A percentile compares a stretch with the other conserved stretches of the same genome.
Evolutionary conservation across 805 yeast genomes (phyloP).

Genomic region (Kodamaea kaohsiungensis): DNA sequence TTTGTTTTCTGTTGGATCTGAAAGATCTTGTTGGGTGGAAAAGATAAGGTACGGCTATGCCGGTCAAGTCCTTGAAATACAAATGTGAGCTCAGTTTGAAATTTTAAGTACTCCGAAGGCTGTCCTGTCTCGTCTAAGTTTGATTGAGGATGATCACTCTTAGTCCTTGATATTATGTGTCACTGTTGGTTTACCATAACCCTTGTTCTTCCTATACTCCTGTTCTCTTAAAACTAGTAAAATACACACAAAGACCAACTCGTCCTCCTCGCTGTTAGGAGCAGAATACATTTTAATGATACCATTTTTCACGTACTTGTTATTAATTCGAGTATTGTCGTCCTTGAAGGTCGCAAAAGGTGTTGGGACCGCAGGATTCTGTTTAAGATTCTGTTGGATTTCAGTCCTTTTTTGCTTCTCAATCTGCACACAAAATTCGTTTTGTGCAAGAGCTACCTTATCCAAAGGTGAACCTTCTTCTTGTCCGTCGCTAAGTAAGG

Average conservation of each 20-base stretch:
- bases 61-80: neutral
- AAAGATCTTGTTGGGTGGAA: neutral
- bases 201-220: constrained; percentile 34
- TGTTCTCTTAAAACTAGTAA: constrained; percentile 33
- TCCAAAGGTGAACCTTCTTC: constrained; percentile 13
- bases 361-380: constrained; percentile 20
- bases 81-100: neutral
- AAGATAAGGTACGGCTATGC: neutral
- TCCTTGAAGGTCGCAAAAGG: constrained; percentile 36
- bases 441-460: constrained; percentile 14
- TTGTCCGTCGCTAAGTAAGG: constrained; percentile 24
- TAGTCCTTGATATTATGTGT: neutral
- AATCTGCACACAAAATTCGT: constrained; percentile 22
- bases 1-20: neutral
- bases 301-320: constrained; percentile 22
- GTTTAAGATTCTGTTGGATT: constrained; percentile 20
- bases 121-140: too few relatives aligned
- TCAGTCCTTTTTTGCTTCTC: constrained; percentile 20
- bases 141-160: too few relatives aligned
- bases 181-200: constrained; percentile 18
- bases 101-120: neutral
- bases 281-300: constrained; percentile 21
- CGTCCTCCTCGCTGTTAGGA: constrained; percentile 16
- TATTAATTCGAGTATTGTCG: constrained; percentile 22
- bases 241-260: constrained; percentile 24